Conservation (phyloP, 164 flowering plant species). For the Chimonanthus praecox region DNA sequence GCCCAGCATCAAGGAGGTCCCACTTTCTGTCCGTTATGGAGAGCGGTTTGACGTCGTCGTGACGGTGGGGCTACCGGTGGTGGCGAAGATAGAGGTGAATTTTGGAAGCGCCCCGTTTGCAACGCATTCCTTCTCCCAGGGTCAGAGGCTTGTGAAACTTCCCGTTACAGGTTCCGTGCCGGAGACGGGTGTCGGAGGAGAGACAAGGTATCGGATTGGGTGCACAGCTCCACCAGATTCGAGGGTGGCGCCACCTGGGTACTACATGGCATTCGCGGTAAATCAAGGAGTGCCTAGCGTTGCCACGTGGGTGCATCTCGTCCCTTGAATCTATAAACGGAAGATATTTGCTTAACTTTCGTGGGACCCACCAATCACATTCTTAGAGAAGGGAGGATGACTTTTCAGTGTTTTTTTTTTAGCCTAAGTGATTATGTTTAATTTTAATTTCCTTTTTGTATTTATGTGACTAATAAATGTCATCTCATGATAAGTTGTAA, state of each 20-base stretch:
- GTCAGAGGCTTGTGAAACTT: constrained; percentile 78
- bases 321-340: background rate
- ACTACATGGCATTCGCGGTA: constrained; percentile 81
- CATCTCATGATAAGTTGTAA: no score
- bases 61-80: constrained; percentile 56
- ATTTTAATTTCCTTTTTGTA: no score
- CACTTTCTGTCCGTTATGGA: constrained; percentile 48
- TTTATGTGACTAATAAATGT: no score
- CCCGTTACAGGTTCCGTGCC: constrained; percentile 39
- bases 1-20: constrained; percentile 42
- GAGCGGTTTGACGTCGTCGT: constrained; percentile 43
- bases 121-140: constrained; percentile 88
- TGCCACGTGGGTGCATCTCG: constrained; percentile 70
- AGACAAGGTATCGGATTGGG: constrained; percentile 36
- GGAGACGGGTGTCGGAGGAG: constrained; percentile 19
- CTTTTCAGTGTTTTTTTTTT: background rate
- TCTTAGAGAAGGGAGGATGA: background rate
- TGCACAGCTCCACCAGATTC: constrained; percentile 66
- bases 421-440: no score
- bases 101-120: constrained; percentile 75
- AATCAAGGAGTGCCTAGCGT: constrained; percentile 89
- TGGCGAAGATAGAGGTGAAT: constrained; percentile 63
- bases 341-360: no score
- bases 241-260: constrained; percentile 85
- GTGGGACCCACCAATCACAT: background rate